Conservation (phyloP, 1,284 basidiomycete genomes). For the Porogramme epimiltina region DNA sequence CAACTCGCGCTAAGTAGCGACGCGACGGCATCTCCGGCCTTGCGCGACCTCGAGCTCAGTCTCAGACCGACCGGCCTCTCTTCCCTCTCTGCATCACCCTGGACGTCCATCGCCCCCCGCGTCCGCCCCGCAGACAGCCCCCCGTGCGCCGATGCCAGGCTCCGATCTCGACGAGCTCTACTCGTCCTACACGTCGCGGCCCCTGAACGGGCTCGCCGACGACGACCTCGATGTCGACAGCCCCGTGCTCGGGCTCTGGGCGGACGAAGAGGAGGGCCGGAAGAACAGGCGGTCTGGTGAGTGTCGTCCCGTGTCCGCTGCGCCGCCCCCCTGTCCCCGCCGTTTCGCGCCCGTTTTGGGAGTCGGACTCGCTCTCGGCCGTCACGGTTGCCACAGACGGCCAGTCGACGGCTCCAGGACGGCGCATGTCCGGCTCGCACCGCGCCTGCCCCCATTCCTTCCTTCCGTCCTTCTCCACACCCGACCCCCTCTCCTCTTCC, state of each 20-base stretch:
- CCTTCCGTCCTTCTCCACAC: conserved; percentile 10
- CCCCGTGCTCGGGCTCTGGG: conserved; percentile 22
- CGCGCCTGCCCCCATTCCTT: conserved; percentile 8
- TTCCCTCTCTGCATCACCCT: conserved; percentile 17
- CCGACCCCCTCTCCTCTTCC: background rate
- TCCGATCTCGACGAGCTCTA: conserved; percentile 18
- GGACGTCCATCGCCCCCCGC: conserved; percentile 8
- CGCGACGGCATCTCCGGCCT: conserved; percentile 13
- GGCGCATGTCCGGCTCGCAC: too few species aligned
- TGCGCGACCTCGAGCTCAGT: too few species aligned
- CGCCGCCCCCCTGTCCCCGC: too few species aligned
- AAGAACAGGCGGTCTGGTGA: conserved; percentile 18
- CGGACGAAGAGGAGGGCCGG: conserved; percentile 17
- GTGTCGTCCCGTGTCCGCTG: background rate
- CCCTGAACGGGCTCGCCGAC: conserved; percentile 6
- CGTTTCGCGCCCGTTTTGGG: background rate
- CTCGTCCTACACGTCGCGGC: conserved; percentile 13
- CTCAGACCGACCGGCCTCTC: conserved; percentile 23
- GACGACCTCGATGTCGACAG: conserved; percentile 20
- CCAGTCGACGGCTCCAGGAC: conserved; percentile 1
- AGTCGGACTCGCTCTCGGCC: background rate
- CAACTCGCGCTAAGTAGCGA: conserved; percentile 15
- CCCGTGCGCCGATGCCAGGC: conserved; percentile 15
- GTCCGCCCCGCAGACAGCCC: conserved; percentile 3
- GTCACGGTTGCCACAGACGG: conserved; percentile 17